These are phyloP conservation scores for Calonectria pseudoturangicola DNA, from an alignment of 2,329 filamentous ascomycete genomes.

Conservation along the genomic window DNA sequence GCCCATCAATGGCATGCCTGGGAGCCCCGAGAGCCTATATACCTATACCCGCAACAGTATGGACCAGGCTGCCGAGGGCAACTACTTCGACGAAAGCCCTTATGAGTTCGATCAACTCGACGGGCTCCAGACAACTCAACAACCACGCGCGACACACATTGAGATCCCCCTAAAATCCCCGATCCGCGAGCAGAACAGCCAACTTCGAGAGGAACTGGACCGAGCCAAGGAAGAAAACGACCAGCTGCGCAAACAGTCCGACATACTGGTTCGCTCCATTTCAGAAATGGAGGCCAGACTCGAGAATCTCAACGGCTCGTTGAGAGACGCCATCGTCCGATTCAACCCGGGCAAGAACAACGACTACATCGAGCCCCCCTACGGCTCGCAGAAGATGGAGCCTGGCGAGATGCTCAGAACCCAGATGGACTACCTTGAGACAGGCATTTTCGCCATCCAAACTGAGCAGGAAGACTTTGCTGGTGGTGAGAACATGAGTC, in stretches of 20 bases:
- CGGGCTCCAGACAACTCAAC: conserved; percentile 57
- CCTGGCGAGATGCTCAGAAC: conserved; percentile 68
- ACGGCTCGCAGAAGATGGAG: conserved; percentile 58
- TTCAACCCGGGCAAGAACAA: conserved; percentile 74
- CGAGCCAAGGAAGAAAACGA: conserved; percentile 67
- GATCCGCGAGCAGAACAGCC: conserved; percentile 71
- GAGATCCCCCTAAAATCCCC: conserved; percentile 77
- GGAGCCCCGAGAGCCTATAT: conserved; percentile 86
- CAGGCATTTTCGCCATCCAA: conserved; percentile 76
- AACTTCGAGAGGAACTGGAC: conserved; percentile 69
- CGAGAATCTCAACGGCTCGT: conserved; percentile 78
- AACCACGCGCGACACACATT: conserved; percentile 66
- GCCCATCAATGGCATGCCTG: conserved; percentile 76
- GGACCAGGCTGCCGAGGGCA: conserved; percentile 72
- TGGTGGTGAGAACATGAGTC: conserved; percentile 63
- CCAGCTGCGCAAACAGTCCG: conserved; percentile 59
- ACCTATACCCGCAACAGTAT: conserved; percentile 78
- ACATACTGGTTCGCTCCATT: conserved; percentile 67
- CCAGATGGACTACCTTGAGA: conserved; percentile 83
- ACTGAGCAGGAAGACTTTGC: conserved; percentile 71
- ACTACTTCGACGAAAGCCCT: conserved; percentile 83
- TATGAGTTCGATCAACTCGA: conserved; percentile 82
- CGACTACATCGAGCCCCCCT: conserved; percentile 67
- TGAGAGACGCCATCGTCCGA: conserved; percentile 80
- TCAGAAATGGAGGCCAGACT: conserved; percentile 79